These are phyloP conservation scores for Populus ilicifolia DNA, from an alignment of 345 rosid species.

Conservation along the genomic window DNA sequence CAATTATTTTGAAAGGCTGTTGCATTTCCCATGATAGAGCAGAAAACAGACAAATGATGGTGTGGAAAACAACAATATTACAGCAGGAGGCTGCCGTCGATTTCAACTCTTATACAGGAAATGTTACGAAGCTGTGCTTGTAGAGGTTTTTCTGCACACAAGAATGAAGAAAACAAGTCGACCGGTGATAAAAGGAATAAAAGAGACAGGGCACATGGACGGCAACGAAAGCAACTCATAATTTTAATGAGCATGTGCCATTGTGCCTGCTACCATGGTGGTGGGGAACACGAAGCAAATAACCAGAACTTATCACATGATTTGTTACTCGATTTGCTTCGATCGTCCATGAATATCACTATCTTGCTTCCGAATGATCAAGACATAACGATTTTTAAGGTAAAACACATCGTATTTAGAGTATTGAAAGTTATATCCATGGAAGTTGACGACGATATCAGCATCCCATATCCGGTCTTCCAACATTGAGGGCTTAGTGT, in stretches of 20 bases:
- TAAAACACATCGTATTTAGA: not conserved
- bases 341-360: not conserved
- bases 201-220: not conserved
- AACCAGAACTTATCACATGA: constrained; percentile 6
- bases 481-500: too few relatives aligned
- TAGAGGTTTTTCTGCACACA: too few relatives aligned
- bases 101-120: not conserved
- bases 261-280: not conserved
- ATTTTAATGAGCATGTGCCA: constrained; percentile 4
- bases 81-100: not conserved
- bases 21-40: not conserved
- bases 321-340: not conserved
- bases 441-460: too few relatives aligned
- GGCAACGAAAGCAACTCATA: not conserved
- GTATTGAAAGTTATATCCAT: not conserved
- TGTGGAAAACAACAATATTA: not conserved
- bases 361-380: not conserved
- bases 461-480: too few relatives aligned
- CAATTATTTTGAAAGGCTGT: too few relatives aligned
- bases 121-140: too few relatives aligned
- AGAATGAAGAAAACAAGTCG: not conserved
- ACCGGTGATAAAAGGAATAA: not conserved
- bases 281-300: constrained; percentile 3
- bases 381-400: not conserved
- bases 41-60: not conserved